phyloP scores from a whole-genome alignment of 1,139 yeast genomes.

The Yamadazyma atmosphaerica region DNA sequence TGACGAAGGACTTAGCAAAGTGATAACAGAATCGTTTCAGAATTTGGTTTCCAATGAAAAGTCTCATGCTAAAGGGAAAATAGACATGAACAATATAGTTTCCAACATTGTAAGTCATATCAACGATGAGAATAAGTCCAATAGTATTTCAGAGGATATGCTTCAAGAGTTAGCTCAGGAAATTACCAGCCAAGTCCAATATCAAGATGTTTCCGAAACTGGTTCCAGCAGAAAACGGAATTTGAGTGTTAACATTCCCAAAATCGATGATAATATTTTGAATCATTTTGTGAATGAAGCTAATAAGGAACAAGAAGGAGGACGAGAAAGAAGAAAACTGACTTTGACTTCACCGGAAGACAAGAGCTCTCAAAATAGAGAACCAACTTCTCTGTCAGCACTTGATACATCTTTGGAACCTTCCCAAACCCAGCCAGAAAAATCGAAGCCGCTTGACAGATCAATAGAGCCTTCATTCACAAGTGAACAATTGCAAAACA shows the following conservation, averaged over 20 bases:
- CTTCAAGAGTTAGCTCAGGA: slow-evolving; percentile 35
- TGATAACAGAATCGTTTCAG: slow-evolving; percentile 12
- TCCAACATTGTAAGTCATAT: slow-evolving; percentile 11
- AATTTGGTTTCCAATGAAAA: slow-evolving; percentile 5
- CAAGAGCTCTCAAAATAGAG: no score
- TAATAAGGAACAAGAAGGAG: slow-evolving; percentile 19
- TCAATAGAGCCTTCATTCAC: neutral
- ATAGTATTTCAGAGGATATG: slow-evolving; percentile 22
- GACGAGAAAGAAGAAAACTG: neutral
- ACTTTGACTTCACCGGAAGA: no score
- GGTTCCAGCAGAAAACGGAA: slow-evolving; percentile 13
- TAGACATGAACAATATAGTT: slow-evolving; percentile 4
- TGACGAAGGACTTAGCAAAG: slow-evolving; percentile 13
- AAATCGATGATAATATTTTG: slow-evolving; percentile 38
- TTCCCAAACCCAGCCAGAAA: no score
- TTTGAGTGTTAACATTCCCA: slow-evolving; percentile 26
- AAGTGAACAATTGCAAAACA: slow-evolving; percentile 19
- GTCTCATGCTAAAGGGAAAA: neutral
- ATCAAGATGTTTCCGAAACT: slow-evolving; percentile 14
- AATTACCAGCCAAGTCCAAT: slow-evolving; percentile 36
- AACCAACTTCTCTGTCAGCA: no score
- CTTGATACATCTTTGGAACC: no score
- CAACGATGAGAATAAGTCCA: slow-evolving; percentile 3
- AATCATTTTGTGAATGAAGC: slow-evolving; percentile 43
- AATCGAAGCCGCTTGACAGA: no score